phyloP scores from a whole-genome alignment of 2,329 filamentous ascomycete genomes.

The Plectosphaerella sp. region DNA sequence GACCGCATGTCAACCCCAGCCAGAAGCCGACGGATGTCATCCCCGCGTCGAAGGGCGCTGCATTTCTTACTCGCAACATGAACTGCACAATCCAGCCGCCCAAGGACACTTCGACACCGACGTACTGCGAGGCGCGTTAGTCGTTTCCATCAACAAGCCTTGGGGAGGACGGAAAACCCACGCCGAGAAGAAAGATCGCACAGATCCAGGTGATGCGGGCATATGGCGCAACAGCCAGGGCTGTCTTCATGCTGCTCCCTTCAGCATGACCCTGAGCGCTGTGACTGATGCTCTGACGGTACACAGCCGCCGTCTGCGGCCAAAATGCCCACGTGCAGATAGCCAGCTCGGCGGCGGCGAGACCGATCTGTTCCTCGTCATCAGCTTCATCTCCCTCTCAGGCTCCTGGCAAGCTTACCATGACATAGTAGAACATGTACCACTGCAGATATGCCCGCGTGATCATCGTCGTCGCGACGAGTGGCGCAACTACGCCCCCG shows the following conservation, averaged over 20 bases:
- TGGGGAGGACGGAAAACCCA: no score
- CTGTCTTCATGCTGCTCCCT: constrained; percentile 25
- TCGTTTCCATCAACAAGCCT: no score
- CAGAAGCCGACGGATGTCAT: constrained; percentile 78
- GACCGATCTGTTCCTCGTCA: constrained; percentile 36
- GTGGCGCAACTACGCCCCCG: constrained; percentile 63
- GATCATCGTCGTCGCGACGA: constrained; percentile 68
- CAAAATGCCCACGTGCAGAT: constrained; percentile 52
- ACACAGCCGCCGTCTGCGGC: constrained; percentile 48
- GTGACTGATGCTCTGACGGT: constrained; percentile 32
- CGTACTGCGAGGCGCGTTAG: constrained; percentile 39
- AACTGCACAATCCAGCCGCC: constrained; percentile 83
- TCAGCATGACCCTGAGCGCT: constrained; percentile 12
- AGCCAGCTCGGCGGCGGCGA: constrained; percentile 49
- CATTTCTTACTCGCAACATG: constrained; percentile 72
- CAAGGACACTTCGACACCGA: constrained; percentile 70
- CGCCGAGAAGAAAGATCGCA: constrained; percentile 64
- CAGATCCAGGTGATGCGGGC: constrained; percentile 64
- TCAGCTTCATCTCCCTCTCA: not conserved
- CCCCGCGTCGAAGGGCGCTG: constrained; percentile 62
- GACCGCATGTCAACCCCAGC: constrained; percentile 71
- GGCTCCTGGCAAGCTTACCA: constrained; percentile 41
- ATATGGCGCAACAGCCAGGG: constrained; percentile 35
- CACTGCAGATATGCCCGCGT: constrained; percentile 56
- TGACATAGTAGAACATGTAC: constrained; percentile 72